These are phyloP conservation scores for Aspergillus bertholletiae DNA, from an alignment of 495 filamentous ascomycete genomes.

Conservation along the genomic window DNA sequence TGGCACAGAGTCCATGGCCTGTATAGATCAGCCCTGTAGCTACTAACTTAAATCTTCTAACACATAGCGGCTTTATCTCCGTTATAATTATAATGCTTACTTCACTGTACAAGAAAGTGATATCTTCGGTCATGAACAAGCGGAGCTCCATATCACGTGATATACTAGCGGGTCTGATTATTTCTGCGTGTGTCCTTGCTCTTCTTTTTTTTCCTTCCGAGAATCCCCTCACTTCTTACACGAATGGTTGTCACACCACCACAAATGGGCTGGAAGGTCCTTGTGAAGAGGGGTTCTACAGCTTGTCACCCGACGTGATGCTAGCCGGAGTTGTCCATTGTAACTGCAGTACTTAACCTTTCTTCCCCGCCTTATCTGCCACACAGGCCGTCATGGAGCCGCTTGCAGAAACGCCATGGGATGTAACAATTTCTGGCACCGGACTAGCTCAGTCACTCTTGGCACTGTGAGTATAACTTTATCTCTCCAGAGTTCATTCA, in stretches of 20 bases:
- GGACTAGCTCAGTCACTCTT: conserved; percentile 87
- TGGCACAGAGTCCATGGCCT: too few relatives aligned
- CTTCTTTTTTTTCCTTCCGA: conserved; percentile 12
- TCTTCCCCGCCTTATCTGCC: conserved; percentile 21
- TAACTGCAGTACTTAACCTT: conserved; percentile 20
- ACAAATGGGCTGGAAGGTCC: conserved; percentile 25
- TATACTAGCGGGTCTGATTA: conserved; percentile 11
- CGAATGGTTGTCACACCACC: conserved; percentile 16
- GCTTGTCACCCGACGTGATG: conserved; percentile 25
- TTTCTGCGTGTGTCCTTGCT: conserved; percentile 16
- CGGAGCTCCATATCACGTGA: conserved; percentile 16
- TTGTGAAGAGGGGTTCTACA: conserved; percentile 19
- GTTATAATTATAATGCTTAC: too few relatives aligned
- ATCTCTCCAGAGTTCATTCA: conserved; percentile 12
- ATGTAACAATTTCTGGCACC: conserved; percentile 87
- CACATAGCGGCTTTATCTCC: too few relatives aligned
- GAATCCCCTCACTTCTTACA: conserved; percentile 12
- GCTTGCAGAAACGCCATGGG: conserved; percentile 78
- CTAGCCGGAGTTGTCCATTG: conserved; percentile 23
- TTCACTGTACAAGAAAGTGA: too few relatives aligned
- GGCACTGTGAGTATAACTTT: conserved; percentile 68
- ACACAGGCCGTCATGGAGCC: conserved; percentile 63
- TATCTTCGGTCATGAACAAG: neutral
- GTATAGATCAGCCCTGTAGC: too few relatives aligned
- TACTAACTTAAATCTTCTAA: too few relatives aligned